Evolutionary conservation across 345 rosid species (phyloP).

Genomic region (Acer yangbiense): DNA sequence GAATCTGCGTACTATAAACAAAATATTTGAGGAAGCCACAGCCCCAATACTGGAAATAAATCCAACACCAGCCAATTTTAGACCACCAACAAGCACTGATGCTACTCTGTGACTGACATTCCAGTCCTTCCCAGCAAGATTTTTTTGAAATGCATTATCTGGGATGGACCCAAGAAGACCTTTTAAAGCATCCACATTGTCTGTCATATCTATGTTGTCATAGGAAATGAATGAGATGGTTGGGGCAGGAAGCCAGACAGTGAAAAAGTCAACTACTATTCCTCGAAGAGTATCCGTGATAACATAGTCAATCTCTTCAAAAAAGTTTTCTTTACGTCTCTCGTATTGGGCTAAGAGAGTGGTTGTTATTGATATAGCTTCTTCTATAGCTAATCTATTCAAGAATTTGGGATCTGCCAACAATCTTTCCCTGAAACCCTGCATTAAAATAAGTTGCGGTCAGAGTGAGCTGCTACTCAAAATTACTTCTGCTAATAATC

Average conservation of each 20-base stretch:
- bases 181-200: constrained; percentile 56
- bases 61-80: constrained; percentile 86
- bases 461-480: constrained; percentile 18
- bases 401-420: constrained; percentile 92
- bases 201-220: constrained; percentile 49
- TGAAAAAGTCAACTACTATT: constrained; percentile 80
- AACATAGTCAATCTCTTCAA: constrained; percentile 91
- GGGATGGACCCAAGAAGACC: constrained; percentile 90
- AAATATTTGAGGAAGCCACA: constrained; percentile 73
- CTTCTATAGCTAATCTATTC: constrained; percentile 91
- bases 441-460: constrained; percentile 33
- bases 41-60: constrained; percentile 84
- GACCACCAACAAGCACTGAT: constrained; percentile 80
- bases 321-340: constrained; percentile 83
- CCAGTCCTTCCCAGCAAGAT: constrained; percentile 82
- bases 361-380: constrained; percentile 83
- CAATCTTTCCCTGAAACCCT: constrained; percentile 95
- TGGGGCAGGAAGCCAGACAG: constrained; percentile 97
- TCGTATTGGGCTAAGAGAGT: constrained; percentile 91
- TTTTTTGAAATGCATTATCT: constrained; percentile 94
- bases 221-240: constrained; percentile 80
- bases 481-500: constrained; percentile 1
- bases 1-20: constrained; percentile 53
- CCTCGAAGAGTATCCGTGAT: constrained; percentile 87
- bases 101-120: constrained; percentile 72